Evolutionary conservation across 257 asterid species (phyloP), one percentile per base, ranked within the genome.

Genomic region (Nicotiana tabacum): DNA sequence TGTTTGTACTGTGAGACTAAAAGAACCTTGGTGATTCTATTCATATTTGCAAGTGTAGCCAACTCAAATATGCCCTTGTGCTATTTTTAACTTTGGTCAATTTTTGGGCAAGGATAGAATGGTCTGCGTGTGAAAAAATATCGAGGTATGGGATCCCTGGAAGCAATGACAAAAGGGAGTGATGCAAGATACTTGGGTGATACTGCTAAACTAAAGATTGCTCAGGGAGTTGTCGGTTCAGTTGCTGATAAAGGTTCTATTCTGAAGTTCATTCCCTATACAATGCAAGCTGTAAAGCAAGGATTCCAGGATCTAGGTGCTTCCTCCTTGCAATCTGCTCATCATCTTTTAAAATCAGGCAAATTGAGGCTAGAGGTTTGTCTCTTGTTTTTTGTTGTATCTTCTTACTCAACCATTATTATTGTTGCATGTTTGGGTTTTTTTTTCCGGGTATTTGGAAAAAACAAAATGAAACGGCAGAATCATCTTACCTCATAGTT

Each of bases 281-380:
- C 99, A 15, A 93, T 94, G 95, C 97, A 94, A 88, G 97, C 97
- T 0, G 96, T 91, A 58, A 94, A 90, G 85, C 97, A 94, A 90
- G 99, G 99, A 83, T 93, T 96, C 82, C 98, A 96, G 87, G 99
- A 96, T 90, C 93, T 96, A n/a, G 98, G 99, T 66, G 97, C 97
- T 81, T 92, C 97, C n/a, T 96, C 98, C 46, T 51, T 96, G 72
- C 94, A 90, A 68, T 94, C 98, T 10, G 99, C 97, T 13, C 98
- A 94, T 82, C 92, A 94, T 77, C 92, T 92, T 67, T 83, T 96
- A 82, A 86, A 90, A 88, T 94, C 96, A 1, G 93, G 90, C 55
- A 81, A 87, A 56, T 84, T 92, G 35, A 89, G 98, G 84, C 97
- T 93, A 9, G 97, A 96, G 95, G 99, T 95, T 82, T 30, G 90